phyloP scores from a whole-genome alignment of 192 early-diverging fungal species.

The Oehlia diaphana region DNA sequence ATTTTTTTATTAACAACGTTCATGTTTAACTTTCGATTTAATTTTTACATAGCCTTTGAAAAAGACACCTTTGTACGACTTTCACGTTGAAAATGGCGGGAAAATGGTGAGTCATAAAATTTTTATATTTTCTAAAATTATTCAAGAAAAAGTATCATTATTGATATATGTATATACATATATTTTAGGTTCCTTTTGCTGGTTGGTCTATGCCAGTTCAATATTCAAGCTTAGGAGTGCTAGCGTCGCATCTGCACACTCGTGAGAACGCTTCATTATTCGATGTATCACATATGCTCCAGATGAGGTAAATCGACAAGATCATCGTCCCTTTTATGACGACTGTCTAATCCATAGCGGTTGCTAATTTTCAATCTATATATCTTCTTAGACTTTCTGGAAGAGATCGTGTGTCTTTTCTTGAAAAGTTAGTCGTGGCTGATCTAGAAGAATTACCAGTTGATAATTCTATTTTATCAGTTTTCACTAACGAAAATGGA shows the following conservation, averaged over 20 bases:
- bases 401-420: constrained; percentile 82
- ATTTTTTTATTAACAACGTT: background rate
- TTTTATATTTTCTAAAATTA: background rate
- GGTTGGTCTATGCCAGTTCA: constrained; percentile 97
- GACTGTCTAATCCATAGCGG: background rate
- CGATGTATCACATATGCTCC: constrained; percentile 99
- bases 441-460: constrained; percentile 81
- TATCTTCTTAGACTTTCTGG: constrained; percentile 66
- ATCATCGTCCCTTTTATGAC: background rate
- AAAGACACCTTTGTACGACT: constrained; percentile 87
- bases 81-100: constrained; percentile 88
- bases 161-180: no score
- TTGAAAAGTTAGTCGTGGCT: constrained; percentile 86
- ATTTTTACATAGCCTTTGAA: constrained; percentile 40
- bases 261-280: constrained; percentile 90
- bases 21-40: background rate
- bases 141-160: background rate
- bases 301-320: constrained; percentile 64
- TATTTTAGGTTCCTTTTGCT: constrained; percentile 75
- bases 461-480: constrained; percentile 80
- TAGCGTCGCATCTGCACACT: constrained; percentile 89
- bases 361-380: background rate
- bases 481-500: constrained; percentile 95
- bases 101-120: constrained; percentile 68
- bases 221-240: constrained; percentile 80